These are phyloP conservation scores for Austroboletus niveus DNA, from an alignment of 1,284 basidiomycete species.

Conservation along the genomic window DNA sequence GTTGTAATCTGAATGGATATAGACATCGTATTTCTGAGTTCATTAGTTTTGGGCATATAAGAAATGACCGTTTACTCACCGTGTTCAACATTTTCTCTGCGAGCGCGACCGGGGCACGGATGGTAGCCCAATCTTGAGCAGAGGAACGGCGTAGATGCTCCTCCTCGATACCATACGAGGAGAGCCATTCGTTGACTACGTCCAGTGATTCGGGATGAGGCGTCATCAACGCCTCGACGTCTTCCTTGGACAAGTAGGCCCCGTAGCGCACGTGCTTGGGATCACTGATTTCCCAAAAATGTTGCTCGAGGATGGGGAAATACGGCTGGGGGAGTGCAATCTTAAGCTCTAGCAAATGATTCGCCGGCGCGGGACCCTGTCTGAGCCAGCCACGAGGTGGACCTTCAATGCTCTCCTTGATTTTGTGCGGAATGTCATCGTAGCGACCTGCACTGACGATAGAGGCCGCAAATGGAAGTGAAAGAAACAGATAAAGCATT, in stretches of 20 bases:
- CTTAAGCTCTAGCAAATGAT: slow-evolving; percentile 21
- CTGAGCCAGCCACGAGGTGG: slow-evolving; percentile 21
- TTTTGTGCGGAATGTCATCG: slow-evolving; percentile 1
- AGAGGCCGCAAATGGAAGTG: slow-evolving; percentile 48
- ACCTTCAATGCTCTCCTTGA: slow-evolving; percentile 23
- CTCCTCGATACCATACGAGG: slow-evolving; percentile 50
- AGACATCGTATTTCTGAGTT: slow-evolving; percentile 59
- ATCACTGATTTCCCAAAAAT: slow-evolving; percentile 67
- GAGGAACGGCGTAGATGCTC: slow-evolving; percentile 51
- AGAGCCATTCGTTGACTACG: slow-evolving; percentile 61
- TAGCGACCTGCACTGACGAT: slow-evolving; percentile 8
- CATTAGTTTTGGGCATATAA: background rate
- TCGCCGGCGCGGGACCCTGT: slow-evolving; percentile 7
- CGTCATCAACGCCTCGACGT: slow-evolving; percentile 58
- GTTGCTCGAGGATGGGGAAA: slow-evolving; percentile 55
- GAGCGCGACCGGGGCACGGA: slow-evolving; percentile 55
- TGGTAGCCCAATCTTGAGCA: slow-evolving; percentile 66
- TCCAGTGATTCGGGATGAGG: slow-evolving; percentile 54
- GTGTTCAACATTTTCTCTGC: slow-evolving; percentile 71
- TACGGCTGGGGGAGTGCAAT: slow-evolving; percentile 58
- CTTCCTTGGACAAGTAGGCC: slow-evolving; percentile 60
- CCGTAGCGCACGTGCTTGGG: slow-evolving; percentile 65
- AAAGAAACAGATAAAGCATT: slow-evolving; percentile 1
- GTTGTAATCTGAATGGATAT: slow-evolving; percentile 51
- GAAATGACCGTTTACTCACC: slow-evolving; percentile 36